Base-by-base conservation (phyloP, 257 asterid species). In the Vinca minor region DNA sequence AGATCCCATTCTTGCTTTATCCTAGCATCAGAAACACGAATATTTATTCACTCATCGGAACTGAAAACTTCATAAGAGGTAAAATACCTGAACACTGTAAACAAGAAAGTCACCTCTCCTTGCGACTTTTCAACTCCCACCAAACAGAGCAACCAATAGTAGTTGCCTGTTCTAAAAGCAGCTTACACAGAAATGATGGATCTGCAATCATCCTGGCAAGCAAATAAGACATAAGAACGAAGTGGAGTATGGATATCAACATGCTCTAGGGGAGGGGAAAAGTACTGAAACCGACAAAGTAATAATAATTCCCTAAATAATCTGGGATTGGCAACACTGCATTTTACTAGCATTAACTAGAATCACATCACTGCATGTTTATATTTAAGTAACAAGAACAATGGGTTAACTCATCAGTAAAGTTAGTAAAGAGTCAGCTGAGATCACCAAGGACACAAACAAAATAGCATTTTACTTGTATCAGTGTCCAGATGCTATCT, bases 1-100 rank as follows among this genome's bases (percentile, higher is more conserved):
- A 93, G 95, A 78, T 93, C 96, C 99, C 99, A 93, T 73, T 93
- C 99, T 79, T 89, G 90, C 75, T 82, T 93, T 70, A 93, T 77
- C 85, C 99, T 93, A 56, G 85, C 76, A 72, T 17, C 36, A 73
- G 28, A 28, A 46, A 26, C 36, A 61, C 39, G 48, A 36, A 47
- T 13, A 54, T 64, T 64, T 35, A 52, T 59, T 21, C 38, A 71
- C 71, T 57, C 49, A 66, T 34, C 5, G 35, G 41, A 26, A 65
- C 62, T 54, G 62, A 29, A 57, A 50, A 59, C 58, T 38, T 35
- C 21, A 50, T 47, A n/a, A 42, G 46, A 41, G 44, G 3, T 21
- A 57, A 21, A 47, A 41, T 36, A 15, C 15, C 38, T 56, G 17
- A 44, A 36, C 42, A 39, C 26, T 32, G 26, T 35, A 28, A 68